Conservation (phyloP, 176 grass and related monocot species). For the Themeda triandra region DNA sequence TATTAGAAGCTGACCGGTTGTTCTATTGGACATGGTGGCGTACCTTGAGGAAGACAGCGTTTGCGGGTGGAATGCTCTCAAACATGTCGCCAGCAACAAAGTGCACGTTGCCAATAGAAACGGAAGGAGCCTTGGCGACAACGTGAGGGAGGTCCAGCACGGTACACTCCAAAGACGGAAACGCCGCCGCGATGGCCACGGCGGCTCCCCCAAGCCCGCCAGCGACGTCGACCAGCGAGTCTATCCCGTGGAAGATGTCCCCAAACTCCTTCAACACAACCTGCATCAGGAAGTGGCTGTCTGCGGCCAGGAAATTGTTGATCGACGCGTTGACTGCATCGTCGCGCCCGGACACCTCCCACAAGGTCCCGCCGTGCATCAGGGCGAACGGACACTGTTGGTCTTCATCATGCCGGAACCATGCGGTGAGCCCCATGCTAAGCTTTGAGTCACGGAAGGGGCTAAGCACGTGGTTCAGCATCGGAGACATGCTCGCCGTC, state of each 20-base stretch:
- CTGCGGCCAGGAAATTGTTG: conserved; percentile 25
- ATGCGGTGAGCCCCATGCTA: background rate
- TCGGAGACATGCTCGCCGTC: fast-evolving
- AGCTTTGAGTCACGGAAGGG: background rate
- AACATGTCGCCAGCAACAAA: background rate
- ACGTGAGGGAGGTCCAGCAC: conserved; percentile 28
- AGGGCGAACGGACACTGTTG: no score
- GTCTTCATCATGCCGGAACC: background rate
- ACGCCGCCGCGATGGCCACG: conserved; percentile 21
- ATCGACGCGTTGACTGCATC: background rate
- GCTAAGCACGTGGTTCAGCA: background rate
- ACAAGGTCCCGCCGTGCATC: background rate
- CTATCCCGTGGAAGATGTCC: conserved; percentile 24
- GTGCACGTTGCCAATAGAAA: background rate
- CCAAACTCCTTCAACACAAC: background rate
- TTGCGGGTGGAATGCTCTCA: background rate
- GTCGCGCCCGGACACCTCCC: background rate
- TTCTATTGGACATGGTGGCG: no score
- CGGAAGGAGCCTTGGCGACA: background rate
- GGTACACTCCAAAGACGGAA: conserved; percentile 32
- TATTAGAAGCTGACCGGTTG: no score
- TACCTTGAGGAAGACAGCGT: background rate
- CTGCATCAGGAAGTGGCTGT: conserved; percentile 16
- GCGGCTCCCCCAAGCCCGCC: conserved; percentile 14
- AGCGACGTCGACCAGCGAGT: conserved; percentile 46